phyloP scores from a whole-genome alignment of 192 early-diverging fungal species.

The Linnemannia zychae region DNA sequence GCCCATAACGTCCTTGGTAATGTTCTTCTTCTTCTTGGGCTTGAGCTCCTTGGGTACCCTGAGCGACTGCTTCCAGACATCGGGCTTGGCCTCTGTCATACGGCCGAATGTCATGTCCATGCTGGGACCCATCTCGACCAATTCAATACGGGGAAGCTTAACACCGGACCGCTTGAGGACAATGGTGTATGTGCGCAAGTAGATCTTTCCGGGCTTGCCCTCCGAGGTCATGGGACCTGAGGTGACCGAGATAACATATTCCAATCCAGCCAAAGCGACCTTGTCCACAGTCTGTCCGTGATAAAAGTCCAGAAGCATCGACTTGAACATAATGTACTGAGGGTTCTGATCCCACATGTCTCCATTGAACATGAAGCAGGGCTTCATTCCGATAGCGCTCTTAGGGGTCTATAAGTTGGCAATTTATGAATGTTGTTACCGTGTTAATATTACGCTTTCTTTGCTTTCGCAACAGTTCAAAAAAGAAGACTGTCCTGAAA shows the following conservation, averaged over 20 bases:
- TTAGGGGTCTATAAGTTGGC: slow-evolving; percentile 73
- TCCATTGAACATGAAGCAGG: slow-evolving; percentile 92
- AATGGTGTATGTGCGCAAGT: slow-evolving; percentile 87
- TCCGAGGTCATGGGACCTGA: slow-evolving; percentile 73
- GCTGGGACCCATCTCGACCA: slow-evolving; percentile 94
- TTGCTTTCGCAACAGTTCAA: too few relatives aligned
- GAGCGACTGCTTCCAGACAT: slow-evolving; percentile 88
- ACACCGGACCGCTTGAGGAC: slow-evolving; percentile 90
- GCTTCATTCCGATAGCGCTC: slow-evolving; percentile 89
- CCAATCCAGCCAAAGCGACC: slow-evolving; percentile 89
- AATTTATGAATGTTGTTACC: background rate
- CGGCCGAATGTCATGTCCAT: slow-evolving; percentile 87
- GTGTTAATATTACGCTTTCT: background rate
- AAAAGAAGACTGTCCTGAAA: slow-evolving; percentile 11
- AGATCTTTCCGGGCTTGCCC: slow-evolving; percentile 73
- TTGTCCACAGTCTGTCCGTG: slow-evolving; percentile 81
- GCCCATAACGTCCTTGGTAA: slow-evolving; percentile 89
- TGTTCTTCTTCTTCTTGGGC: slow-evolving; percentile 93
- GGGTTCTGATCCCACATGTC: slow-evolving; percentile 84
- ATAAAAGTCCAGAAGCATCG: slow-evolving; percentile 91
- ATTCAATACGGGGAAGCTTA: slow-evolving; percentile 90
- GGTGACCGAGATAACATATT: slow-evolving; percentile 90
- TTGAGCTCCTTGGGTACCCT: slow-evolving; percentile 90
- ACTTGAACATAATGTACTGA: slow-evolving; percentile 81
- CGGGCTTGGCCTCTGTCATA: slow-evolving; percentile 75